Evolutionary conservation across 345 rosid genomes (phyloP), one percentile per base, ranked within the genome.

Genomic region (Gossypium australe): DNA sequence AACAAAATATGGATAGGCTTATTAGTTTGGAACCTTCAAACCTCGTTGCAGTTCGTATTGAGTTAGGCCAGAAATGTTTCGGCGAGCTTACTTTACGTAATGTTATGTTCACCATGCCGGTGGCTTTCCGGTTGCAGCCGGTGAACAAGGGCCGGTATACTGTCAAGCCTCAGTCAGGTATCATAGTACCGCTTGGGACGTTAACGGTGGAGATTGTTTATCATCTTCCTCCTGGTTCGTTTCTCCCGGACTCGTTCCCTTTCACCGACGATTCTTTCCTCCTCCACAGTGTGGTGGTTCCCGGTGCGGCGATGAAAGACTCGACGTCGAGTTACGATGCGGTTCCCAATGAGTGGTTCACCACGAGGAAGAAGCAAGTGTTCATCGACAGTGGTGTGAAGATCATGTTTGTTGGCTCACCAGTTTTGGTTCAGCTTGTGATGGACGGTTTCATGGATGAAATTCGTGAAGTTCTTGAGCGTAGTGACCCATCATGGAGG

Each of bases 91-190:
- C 86, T 22, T 82, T 90, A 3, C 87, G 92, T 27, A 90, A 90
- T 52, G 94, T 90, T 29, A 90, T 88, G 94, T 64, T 80, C 82
- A 90, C 94, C 22, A 90, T 86, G 92, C 92, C 92, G 12, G 90
- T 90, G 3, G 94, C 89, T 1, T 88, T 90, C 76, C 77, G 83
- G 72, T 78, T 90, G 47, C 88, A 86, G 43, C 80, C 87, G 6
- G 18, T 81, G 74, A 82, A 84, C 85, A 84, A 77, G 71, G 10
- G 67, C 5, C 85, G 86, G 2, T 88, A 86, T 73, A 71, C 80
- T 0, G 77, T 83, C 17, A 89, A 82, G 76, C 94, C 90, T 2
- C 90, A 80, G 22, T 84, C 90, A 1, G 94, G 90, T 24, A 87
- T 90, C 56, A 85, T 90, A 16, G 77, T 86, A 2, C 92, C 89